These are phyloP conservation scores for Hypomontagnella submonticulosa DNA, from an alignment of 495 filamentous ascomycete genomes.

Conservation along the genomic window DNA sequence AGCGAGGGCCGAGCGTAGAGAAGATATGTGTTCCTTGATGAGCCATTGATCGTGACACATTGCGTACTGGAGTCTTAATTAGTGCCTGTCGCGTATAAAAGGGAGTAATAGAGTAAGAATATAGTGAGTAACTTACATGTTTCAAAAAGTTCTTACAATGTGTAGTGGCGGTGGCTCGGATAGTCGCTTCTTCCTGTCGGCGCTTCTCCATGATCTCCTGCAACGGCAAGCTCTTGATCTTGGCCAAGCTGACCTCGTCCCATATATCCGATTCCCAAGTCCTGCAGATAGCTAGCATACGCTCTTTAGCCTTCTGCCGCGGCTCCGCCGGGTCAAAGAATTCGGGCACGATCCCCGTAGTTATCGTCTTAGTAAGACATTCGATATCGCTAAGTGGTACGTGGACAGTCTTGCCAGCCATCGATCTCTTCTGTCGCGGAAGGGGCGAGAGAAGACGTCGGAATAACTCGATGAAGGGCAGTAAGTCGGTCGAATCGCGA, in stretches of 20 bases:
- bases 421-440: constrained; percentile 66
- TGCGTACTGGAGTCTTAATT: constrained; percentile 67
- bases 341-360: constrained; percentile 69
- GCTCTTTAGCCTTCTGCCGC: constrained; percentile 62
- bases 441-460: constrained; percentile 68
- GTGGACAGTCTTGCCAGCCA: constrained; percentile 70
- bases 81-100: constrained; percentile 2
- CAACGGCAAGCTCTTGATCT: constrained; percentile 80
- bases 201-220: constrained; percentile 78
- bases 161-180: constrained; percentile 67
- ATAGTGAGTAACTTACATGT: constrained; percentile 70
- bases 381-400: constrained; percentile 80
- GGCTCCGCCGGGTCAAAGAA: constrained; percentile 60
- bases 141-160: constrained; percentile 81
- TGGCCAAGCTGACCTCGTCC: constrained; percentile 86
- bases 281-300: constrained; percentile 68
- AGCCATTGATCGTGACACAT: constrained; percentile 97
- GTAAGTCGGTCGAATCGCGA: constrained; percentile 78
- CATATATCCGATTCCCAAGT: constrained; percentile 79
- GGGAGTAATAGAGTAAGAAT: not conserved
- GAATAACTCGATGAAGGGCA: constrained; percentile 80
- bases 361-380: constrained; percentile 77
- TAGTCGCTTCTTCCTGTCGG: constrained; percentile 66
- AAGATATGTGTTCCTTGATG: constrained; percentile 87
- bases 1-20: constrained; percentile 86